A percentile compares a stretch with the other conserved stretches of the same genome.
These are phyloP conservation scores for Barbarea vulgaris DNA, from an alignment of 345 rosid genomes.

Conservation along the genomic window DNA sequence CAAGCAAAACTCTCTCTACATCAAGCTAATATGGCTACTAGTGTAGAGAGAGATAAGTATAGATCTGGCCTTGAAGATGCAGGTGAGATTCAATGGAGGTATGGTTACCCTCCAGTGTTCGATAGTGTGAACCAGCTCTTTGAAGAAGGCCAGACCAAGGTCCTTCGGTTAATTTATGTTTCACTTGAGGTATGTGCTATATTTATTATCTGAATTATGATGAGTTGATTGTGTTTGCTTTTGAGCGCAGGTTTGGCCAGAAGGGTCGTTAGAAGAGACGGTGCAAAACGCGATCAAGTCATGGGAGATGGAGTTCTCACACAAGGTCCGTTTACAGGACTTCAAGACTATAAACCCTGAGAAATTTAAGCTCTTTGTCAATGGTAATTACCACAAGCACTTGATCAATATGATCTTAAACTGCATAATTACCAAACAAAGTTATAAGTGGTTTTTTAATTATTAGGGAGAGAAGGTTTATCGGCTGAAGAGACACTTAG, in stretches of 20 bases:
- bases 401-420: conserved; percentile 5
- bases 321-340: conserved; percentile 67
- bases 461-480: conserved; percentile 69
- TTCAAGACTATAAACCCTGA: conserved; percentile 72
- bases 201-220: neutral
- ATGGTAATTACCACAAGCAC: conserved; percentile 50
- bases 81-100: conserved; percentile 60
- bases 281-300: conserved; percentile 82
- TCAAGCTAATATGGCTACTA: conserved; percentile 38
- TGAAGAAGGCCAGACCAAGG: conserved; percentile 75
- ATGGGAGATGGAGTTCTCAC: conserved; percentile 91
- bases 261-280: conserved; percentile 74
- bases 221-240: neutral
- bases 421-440: neutral
- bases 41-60: conserved; percentile 57
- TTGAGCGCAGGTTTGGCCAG: conserved; percentile 64
- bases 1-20: conserved; percentile 8
- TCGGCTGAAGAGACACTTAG: conserved; percentile 66
- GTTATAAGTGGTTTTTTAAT: neutral
- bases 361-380: conserved; percentile 70
- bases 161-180: conserved; percentile 8
- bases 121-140: conserved; percentile 60
- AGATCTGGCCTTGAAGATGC: conserved; percentile 52
- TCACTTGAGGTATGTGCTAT: neutral
- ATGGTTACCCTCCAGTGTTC: conserved; percentile 63